Conservation (phyloP, 2,329 filamentous ascomycete species). For the Cryphonectria radicalis region DNA sequence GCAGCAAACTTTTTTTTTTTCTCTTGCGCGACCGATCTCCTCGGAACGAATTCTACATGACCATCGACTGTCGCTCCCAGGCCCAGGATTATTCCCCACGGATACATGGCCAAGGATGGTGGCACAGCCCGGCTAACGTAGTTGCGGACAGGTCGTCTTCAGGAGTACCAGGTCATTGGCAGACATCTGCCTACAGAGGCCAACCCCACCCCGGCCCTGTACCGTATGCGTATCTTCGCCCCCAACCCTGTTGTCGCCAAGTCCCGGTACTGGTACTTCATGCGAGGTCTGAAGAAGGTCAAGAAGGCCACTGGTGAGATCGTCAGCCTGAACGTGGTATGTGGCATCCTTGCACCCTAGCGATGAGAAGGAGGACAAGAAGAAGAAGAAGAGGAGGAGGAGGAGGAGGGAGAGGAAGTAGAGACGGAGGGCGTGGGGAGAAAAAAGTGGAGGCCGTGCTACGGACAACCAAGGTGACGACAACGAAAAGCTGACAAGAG, state of each 20-base stretch:
- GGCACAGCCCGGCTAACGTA: conserved; percentile 22
- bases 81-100: too few relatives aligned
- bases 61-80: conserved; percentile 37
- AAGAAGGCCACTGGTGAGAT: conserved; percentile 99
- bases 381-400: conserved; percentile 1
- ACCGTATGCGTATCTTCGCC: conserved; percentile 99
- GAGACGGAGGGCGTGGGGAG: too few relatives aligned
- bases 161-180: conserved; percentile 99
- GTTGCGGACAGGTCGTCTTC: conserved; percentile 81
- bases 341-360: conserved; percentile 41
- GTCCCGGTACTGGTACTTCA: conserved; percentile 99
- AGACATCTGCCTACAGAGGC: conserved; percentile 97
- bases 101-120: neutral
- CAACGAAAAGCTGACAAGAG: conserved; percentile 28
- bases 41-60: neutral
- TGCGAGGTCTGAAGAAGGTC: conserved; percentile 98
- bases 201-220: conserved; percentile 97
- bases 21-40: neutral
- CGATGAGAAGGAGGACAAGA: conserved; percentile 16
- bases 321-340: conserved; percentile 92
- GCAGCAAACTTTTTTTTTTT: neutral
- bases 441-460: neutral
- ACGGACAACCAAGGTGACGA: neutral
- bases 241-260: conserved; percentile 98
- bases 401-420: neutral